Evolutionary conservation across 495 filamentous ascomycete species (phyloP).

Genomic region (Aspergillus steynii): DNA sequence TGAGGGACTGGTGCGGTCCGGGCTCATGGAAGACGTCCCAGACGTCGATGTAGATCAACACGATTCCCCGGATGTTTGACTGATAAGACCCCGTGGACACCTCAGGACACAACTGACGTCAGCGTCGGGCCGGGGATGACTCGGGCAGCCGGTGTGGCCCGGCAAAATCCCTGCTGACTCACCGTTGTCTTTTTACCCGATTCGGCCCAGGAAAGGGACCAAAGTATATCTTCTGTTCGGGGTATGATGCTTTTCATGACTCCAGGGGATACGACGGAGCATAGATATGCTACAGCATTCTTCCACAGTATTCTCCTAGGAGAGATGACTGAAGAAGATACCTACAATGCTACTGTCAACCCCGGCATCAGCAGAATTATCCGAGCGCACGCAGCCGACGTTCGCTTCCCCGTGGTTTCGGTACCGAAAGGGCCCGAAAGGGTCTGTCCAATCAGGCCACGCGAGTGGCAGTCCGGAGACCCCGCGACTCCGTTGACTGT

Average conservation of each 20-base stretch:
- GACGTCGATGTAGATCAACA: too few species aligned
- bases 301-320: too few species aligned
- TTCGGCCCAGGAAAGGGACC: background rate
- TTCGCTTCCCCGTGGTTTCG: slow-evolving; percentile 1
- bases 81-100: too few species aligned
- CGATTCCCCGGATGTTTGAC: too few species aligned
- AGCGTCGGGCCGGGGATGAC: background rate
- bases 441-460: slow-evolving; percentile 1
- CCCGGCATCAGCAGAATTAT: background rate
- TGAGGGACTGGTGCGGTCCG: too few species aligned
- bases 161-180: background rate
- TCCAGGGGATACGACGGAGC: too few species aligned
- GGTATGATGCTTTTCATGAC: too few species aligned
- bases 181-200: background rate
- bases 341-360: background rate
- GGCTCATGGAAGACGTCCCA: background rate
- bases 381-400: background rate
- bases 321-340: too few species aligned
- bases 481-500: slow-evolving; percentile 14
- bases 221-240: too few species aligned
- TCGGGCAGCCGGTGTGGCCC: slow-evolving; percentile 4
- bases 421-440: background rate
- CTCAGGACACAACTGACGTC: background rate
- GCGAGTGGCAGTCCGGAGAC: slow-evolving; percentile 16
- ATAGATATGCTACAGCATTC: too few species aligned